Evolutionary conservation across 345 rosid species (phyloP), one percentile per base, ranked within the genome.

Genomic region (Salix udensis): DNA sequence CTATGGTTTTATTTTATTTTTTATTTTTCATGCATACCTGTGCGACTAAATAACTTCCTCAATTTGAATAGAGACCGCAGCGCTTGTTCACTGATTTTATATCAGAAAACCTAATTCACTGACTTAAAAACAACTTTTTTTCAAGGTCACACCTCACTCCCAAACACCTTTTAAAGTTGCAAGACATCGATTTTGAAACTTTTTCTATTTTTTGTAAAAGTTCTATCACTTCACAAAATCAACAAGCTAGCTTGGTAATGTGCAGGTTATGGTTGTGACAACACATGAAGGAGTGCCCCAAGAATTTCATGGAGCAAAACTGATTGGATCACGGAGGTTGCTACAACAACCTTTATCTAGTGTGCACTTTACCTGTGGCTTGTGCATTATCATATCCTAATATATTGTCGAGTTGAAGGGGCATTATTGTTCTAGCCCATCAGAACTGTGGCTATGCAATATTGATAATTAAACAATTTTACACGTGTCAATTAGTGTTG

Each of bases 241-340:
- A 65, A 79, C 44, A 23, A 23, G 62, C 61, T 15, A 13, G 39
- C 64, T 39, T 65, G 62, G 21, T 80, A 34, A 28, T 76, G 77
- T 55, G 65, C 77, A 95, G 99, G 99, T 93, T 73, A 84, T 96
- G 89, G 99, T 96, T 23, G 97, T 96, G 74, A 96, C 99, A 7
- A 96, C 99, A 75, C 99, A 96, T 76, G 99, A 93, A 89, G 99
- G 99, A 79, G 97, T 96, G 53, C 99, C 99, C 0, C 78, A 87
- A 40, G 99, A 96, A 83, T 96, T 96, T 76, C 88, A 96, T 79
- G 99, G 99, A 77, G 98, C 99, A 36, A 92, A 89, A 85, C 82
- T 89, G 88, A 93, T 96, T 60, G 99, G 99, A 76, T 96, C 99
- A 70, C 78, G 90, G 65, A 96, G 99, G 98, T 96, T 78, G 81